Conservation (phyloP, 805 yeast species). For the Myxozyma neotropica region DNA sequence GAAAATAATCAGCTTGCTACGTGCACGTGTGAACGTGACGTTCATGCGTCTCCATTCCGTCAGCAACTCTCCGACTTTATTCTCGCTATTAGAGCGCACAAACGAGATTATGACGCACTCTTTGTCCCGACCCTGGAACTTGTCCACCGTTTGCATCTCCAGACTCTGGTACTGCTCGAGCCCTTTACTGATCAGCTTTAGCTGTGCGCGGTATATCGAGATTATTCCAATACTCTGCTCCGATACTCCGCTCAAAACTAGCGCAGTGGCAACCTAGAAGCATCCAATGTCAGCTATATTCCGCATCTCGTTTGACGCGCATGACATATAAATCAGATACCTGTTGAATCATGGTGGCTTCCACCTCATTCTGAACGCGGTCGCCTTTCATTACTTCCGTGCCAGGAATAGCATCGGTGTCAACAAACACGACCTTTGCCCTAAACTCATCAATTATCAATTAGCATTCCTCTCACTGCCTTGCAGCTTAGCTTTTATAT, state of each 20-base stretch:
- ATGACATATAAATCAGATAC: not conserved
- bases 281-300: no score
- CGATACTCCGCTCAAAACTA: slow-evolving; percentile 61
- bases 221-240: slow-evolving; percentile 75
- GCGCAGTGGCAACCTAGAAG: slow-evolving; percentile 54
- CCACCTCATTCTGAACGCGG: slow-evolving; percentile 70
- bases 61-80: slow-evolving; percentile 72
- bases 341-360: slow-evolving; percentile 65
- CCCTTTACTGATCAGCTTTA: slow-evolving; percentile 50
- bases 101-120: slow-evolving; percentile 87
- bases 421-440: slow-evolving; percentile 67
- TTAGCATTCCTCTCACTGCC: no score
- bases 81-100: slow-evolving; percentile 74
- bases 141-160: slow-evolving; percentile 91
- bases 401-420: slow-evolving; percentile 72
- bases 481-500: no score
- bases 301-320: not conserved
- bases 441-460: no score
- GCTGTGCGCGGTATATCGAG: slow-evolving; percentile 85
- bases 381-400: slow-evolving; percentile 61
- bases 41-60: slow-evolving; percentile 90
- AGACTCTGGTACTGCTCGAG: slow-evolving; percentile 48
- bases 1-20: slow-evolving; percentile 74
- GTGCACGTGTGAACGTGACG: slow-evolving; percentile 92
- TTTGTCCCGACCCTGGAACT: slow-evolving; percentile 94